A percentile compares a stretch with the other conserved stretches of the same genome.
These are phyloP conservation scores for Diplogelasinospora grovesii DNA, from an alignment of 495 filamentous ascomycete genomes.

Conservation along the genomic window DNA sequence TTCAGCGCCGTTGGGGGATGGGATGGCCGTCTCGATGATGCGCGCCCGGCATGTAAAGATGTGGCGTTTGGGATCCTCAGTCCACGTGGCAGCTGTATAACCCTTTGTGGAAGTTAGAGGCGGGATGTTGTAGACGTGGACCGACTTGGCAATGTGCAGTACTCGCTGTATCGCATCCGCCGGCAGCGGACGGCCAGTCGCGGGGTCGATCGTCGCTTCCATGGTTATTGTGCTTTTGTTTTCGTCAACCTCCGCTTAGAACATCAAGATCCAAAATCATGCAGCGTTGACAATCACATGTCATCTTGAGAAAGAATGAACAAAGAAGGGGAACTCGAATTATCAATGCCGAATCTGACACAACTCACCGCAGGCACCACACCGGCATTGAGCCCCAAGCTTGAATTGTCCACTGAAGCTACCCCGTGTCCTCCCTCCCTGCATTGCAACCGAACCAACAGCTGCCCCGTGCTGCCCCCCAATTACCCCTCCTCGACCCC, in stretches of 20 bases:
- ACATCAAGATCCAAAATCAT: too few species aligned
- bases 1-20: slow-evolving; percentile 22
- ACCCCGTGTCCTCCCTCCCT: too few species aligned
- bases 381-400: too few species aligned
- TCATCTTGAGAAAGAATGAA: too few species aligned
- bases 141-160: slow-evolving; percentile 59
- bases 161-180: slow-evolving; percentile 70
- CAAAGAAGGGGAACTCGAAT: too few species aligned
- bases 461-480: neutral
- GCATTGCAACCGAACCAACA: too few species aligned
- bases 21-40: slow-evolving; percentile 65
- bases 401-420: too few species aligned
- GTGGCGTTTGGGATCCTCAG: slow-evolving; percentile 56
- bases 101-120: slow-evolving; percentile 60
- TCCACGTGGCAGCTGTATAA: slow-evolving; percentile 70
- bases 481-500: neutral
- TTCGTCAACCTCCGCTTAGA: too few species aligned
- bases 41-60: slow-evolving; percentile 80
- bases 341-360: too few species aligned
- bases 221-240: slow-evolving; percentile 18
- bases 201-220: slow-evolving; percentile 47
- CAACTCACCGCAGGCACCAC: too few species aligned
- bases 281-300: too few species aligned
- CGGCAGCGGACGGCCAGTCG: slow-evolving; percentile 51
- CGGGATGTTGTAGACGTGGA: slow-evolving; percentile 78